These are phyloP conservation scores for Coniochaeta sp. DNA, from an alignment of 2,329 filamentous ascomycete genomes.

Conservation along the genomic window DNA sequence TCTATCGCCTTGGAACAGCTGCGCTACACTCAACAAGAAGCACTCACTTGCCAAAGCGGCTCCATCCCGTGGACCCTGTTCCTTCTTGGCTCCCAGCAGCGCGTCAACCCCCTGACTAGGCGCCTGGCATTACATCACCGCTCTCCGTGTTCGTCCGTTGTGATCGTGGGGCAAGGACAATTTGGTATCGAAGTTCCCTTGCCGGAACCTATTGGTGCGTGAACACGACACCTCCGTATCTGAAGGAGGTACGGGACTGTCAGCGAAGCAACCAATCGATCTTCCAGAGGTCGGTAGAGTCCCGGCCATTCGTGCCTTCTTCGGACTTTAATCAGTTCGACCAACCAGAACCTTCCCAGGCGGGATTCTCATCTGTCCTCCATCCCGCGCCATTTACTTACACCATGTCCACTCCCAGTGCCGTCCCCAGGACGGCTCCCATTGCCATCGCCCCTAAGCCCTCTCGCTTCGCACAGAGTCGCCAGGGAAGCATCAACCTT, in stretches of 20 bases:
- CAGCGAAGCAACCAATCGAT: background rate
- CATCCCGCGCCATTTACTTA: conserved; percentile 16
- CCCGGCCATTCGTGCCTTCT: background rate
- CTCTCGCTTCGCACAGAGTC: conserved; percentile 34
- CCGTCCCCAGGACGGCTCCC: conserved; percentile 53
- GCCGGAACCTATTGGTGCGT: background rate
- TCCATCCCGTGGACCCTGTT: background rate
- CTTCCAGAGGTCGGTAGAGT: background rate
- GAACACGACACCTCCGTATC: background rate
- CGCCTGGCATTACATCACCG: background rate
- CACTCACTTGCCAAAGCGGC: background rate
- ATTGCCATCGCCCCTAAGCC: conserved; percentile 61
- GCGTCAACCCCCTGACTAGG: background rate
- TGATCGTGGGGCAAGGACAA: background rate
- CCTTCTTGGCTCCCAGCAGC: background rate
- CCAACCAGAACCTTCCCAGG: conserved; percentile 6
- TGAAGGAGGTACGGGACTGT: background rate
- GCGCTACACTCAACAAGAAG: background rate
- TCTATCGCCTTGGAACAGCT: background rate
- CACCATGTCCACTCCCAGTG: conserved; percentile 46
- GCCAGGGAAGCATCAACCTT: conserved; percentile 40
- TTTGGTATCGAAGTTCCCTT: background rate
- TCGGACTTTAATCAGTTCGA: background rate
- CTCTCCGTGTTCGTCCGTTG: background rate
- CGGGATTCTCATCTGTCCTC: conserved; percentile 3